A percentile compares a stretch with the other conserved stretches of the same genome.
Evolutionary conservation across 1,284 basidiomycete species (phyloP).

Genomic region (Austropuccinia psidii): DNA sequence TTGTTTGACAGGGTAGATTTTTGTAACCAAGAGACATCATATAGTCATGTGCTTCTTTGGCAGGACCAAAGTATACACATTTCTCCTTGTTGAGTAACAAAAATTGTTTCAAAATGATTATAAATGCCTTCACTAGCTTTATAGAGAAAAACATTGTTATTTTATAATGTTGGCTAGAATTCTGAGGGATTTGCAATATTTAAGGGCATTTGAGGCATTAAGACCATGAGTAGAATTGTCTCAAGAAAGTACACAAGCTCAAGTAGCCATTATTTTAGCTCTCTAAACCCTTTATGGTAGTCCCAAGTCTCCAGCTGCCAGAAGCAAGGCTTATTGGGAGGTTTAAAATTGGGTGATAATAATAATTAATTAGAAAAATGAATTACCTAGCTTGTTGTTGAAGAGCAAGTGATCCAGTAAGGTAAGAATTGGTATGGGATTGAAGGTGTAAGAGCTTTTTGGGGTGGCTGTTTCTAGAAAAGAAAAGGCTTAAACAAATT

Average conservation of each 20-base stretch:
- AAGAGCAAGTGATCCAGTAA: too few species aligned
- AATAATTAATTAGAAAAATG: too few species aligned
- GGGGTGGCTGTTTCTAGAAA: too few species aligned
- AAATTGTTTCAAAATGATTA: conserved; percentile 56
- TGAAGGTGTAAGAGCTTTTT: too few species aligned
- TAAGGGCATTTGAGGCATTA: conserved; percentile 56
- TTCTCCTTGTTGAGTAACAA: conserved; percentile 68
- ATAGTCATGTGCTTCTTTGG: conserved; percentile 65
- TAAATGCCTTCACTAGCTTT: conserved; percentile 54
- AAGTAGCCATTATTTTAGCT: conserved; percentile 54
- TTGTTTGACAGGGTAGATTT: conserved; percentile 58
- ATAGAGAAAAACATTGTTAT: conserved; percentile 59
- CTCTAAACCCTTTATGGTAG: conserved; percentile 60
- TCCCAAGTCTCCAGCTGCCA: too few species aligned
- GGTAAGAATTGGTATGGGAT: too few species aligned
- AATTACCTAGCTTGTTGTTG: too few species aligned
- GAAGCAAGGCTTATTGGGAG: too few species aligned
- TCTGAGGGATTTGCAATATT: conserved; percentile 56
- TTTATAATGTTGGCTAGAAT: conserved; percentile 54
- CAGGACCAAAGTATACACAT: conserved; percentile 71
- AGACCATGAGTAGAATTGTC: conserved; percentile 64
- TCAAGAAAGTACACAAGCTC: conserved; percentile 49
- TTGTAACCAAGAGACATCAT: conserved; percentile 65
- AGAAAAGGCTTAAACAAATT: too few species aligned
- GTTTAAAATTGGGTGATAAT: too few species aligned